Evolutionary conservation across 345 rosid species (phyloP), one percentile per base, ranked within the genome.

Genomic region (Salix brachista): DNA sequence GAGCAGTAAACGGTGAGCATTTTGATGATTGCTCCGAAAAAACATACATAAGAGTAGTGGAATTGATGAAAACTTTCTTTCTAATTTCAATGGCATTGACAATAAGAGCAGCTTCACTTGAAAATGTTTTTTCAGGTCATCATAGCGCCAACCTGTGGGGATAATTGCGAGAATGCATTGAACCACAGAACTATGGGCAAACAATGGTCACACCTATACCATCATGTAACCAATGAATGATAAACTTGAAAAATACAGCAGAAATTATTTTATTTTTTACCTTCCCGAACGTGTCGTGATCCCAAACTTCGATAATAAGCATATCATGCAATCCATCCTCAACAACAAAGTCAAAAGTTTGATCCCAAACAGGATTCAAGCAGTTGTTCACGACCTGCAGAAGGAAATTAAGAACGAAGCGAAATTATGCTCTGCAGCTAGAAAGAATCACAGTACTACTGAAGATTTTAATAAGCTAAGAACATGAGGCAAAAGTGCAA

Each of bases 251-350:
- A 68, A 39, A 23, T 39, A 11, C 25, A 9, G 69, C 56, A 50
- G 23, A 48, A 30, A 28, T 44, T 25, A 39, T 76, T 56, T 8
- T n/a, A n/a, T 56, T 56, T 3, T n/a, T 9, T 88, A 96, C 99
- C 97, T 96, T 96, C 80, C 99, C 98, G 79, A 94, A 96, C 60
- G 99, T 91, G 87, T 96, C 99, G 50, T 96, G 98, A 83, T 96
- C 99, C 86, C 87, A 93, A 30, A 96, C 86, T 89, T 96, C 99
- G 64, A 88, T 83, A 56, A 96, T 88, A 73, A 96, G 91, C 99
- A 96, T 91, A 66, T 96, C 99, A 75, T 96, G 99, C 60, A 94
- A 86, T 75, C 98, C 99, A 61, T 94, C 98, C 87, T 96, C 99
- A 23, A 96, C 94, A 65, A 96, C 97, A 68, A 96, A 94, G 83